Evolutionary conservation across 805 yeast species (phyloP), one percentile per base, ranked within the genome.

Genomic region (Hyphopichia homilentoma): DNA sequence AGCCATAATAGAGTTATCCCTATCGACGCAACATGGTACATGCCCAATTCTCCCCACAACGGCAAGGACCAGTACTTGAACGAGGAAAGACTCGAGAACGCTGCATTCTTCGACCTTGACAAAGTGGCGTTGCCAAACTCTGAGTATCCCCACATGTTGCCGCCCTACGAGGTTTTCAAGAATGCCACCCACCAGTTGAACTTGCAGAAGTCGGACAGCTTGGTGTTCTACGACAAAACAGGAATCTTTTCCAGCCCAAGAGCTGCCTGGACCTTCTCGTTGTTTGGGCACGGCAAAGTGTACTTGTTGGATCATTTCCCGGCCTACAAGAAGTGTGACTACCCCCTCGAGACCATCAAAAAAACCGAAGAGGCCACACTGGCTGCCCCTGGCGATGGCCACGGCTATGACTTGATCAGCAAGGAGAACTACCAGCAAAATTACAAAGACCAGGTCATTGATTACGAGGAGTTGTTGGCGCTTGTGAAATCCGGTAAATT

Each of bases 231-330:
- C 55, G 98, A 93, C 58, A 79, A 79, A 43, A 71, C 73, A 30
- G 95, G 95, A 2, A 79, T 84, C 41, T 87, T 90, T 55, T 80
- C 95, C 25, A 78, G 89, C 2, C 96, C 97, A 23, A 72, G 98
- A 44, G 94, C 84, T 12, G 89, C 88, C 0, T 93, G 97, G 96
- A 86, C 89, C 45, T 72, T 93, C 47, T 71, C 79, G 22, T 65
- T 83, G 1, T 86, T 84, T 54, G 90, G 90, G 6, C 97, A 89
- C 54, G 60, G 75, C 30, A 59, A 75, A 21, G 82, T 88, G 16
- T 71, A 66, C 41, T 50, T 90, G 29, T 69, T 90, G 41, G 83
- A 93, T 61, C 84, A 84, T 40, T 90, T 65, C 44, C 71, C 64
- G 9, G 49, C 47, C 15, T 85, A 81, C 54, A 63, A 71, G 40